phyloP scores from a whole-genome alignment of 805 yeast genomes.

The Maudiozyma barnettii region DNA sequence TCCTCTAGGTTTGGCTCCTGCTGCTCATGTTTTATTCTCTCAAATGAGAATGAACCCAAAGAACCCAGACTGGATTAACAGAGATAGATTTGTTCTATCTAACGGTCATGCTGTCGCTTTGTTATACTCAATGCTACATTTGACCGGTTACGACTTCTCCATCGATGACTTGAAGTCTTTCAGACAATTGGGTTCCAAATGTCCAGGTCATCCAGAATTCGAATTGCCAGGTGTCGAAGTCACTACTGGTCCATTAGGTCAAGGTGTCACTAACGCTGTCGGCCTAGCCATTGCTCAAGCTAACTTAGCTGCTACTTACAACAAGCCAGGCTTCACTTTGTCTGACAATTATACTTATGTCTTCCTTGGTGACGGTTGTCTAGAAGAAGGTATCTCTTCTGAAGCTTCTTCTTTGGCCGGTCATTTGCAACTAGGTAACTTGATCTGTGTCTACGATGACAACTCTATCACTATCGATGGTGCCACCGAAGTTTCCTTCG shows the following conservation, averaged over 20 bases:
- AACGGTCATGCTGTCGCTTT: slow-evolving; percentile 97
- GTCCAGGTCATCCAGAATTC: slow-evolving; percentile 97
- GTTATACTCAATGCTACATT: slow-evolving; percentile 73
- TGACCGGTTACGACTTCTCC: slow-evolving; percentile 66
- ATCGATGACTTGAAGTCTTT: slow-evolving; percentile 83
- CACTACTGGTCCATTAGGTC: slow-evolving; percentile 98
- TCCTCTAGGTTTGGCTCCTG: slow-evolving; percentile 95
- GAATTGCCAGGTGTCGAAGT: slow-evolving; percentile 91
- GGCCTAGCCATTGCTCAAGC: slow-evolving; percentile 94
- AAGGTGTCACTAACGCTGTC: slow-evolving; percentile 92
- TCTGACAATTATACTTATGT: slow-evolving; percentile 68
- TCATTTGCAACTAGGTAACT: slow-evolving; percentile 84
- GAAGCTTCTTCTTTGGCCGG: slow-evolving; percentile 96
- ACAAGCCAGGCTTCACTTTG: slow-evolving; percentile 63
- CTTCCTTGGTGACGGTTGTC: slow-evolving; percentile 94
- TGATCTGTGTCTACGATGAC: slow-evolving; percentile 93
- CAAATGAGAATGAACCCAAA: slow-evolving; percentile 80
- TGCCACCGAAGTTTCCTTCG: slow-evolving; percentile 77
- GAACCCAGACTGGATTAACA: slow-evolving; percentile 86
- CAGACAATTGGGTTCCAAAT: slow-evolving; percentile 82
- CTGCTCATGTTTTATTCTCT: slow-evolving; percentile 80
- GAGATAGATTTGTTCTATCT: slow-evolving; percentile 90
- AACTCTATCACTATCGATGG: slow-evolving; percentile 97
- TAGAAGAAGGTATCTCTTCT: slow-evolving; percentile 95
- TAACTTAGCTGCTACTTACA: slow-evolving; percentile 84